Conservation (phyloP, 345 rosid species). For the Rubroshorea leprosula region DNA sequence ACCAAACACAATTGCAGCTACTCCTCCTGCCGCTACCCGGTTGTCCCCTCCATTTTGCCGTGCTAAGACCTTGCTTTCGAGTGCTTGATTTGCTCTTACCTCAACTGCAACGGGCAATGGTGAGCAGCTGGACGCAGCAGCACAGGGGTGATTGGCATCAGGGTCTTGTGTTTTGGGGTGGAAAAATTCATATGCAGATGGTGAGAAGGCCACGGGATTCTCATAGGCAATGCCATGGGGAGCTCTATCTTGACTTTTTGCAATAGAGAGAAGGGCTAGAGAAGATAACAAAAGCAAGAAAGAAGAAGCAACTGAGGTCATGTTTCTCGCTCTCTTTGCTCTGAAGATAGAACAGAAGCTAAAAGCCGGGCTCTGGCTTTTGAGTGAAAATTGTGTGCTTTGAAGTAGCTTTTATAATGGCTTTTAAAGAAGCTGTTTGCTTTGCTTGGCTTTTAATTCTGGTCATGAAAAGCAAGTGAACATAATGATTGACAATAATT, state of each 20-base stretch:
- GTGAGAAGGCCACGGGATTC: conserved; percentile 67
- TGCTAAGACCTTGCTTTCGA: conserved; percentile 25
- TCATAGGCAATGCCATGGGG: conserved; percentile 79
- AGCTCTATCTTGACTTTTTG: conserved; percentile 64
- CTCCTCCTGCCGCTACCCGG: conserved; percentile 31
- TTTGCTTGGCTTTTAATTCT: conserved; percentile 44
- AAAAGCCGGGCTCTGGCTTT: conserved; percentile 12
- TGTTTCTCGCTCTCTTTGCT: conserved; percentile 17
- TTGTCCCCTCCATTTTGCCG: conserved; percentile 25
- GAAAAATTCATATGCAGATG: conserved; percentile 79
- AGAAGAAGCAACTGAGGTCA: conserved; percentile 32
- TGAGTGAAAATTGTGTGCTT: conserved; percentile 21
- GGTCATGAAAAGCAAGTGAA: conserved; percentile 31
- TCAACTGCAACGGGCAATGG: conserved; percentile 69
- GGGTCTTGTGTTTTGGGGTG: conserved; percentile 50
- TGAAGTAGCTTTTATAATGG: conserved; percentile 47
- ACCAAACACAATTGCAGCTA: conserved; percentile 42
- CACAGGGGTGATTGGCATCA: conserved; percentile 21
- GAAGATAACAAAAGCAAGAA: conserved; percentile 33
- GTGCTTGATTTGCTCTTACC: conserved; percentile 23
- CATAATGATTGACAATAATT: conserved; percentile 44
- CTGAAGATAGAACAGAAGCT: not conserved
- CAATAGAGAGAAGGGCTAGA: conserved; percentile 28
- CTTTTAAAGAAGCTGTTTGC: conserved; percentile 25
- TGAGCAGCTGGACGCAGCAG: conserved; percentile 34